phyloP scores from a whole-genome alignment of 805 yeast species.

The Blastobotrys terrestris region DNA sequence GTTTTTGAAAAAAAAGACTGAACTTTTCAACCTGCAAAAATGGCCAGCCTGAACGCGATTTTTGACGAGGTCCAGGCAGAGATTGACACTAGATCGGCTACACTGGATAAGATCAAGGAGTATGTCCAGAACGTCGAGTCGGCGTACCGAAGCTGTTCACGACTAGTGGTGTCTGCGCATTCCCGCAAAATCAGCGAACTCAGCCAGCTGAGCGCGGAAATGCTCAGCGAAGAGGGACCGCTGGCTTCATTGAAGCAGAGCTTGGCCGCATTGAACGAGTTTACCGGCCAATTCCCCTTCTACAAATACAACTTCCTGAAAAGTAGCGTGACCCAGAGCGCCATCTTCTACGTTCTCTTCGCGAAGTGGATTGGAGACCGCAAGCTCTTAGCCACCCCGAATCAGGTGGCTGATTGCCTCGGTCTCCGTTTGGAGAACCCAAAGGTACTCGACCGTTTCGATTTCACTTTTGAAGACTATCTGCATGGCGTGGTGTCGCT shows the following conservation, averaged over 20 bases:
- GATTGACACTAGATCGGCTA: conserved; percentile 3
- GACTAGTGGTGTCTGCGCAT: conserved; percentile 2
- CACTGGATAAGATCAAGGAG: conserved; percentile 1
- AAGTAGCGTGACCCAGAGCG: conserved; percentile 5
- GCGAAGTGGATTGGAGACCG: conserved; percentile 2
- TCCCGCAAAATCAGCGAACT: neutral
- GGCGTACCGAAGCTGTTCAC: conserved; percentile 1
- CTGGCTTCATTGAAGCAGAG: neutral
- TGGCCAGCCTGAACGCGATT: neutral
- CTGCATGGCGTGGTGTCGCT: conserved; percentile 24
- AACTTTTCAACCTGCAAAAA: too few species aligned
- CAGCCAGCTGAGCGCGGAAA: neutral
- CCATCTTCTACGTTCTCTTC: conserved; percentile 1
- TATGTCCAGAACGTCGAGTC: conserved; percentile 5
- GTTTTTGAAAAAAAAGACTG: too few species aligned
- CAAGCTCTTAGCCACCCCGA: conserved; percentile 1
- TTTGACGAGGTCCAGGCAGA: conserved; percentile 1
- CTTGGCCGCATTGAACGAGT: conserved; percentile 2
- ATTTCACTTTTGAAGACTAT: conserved; percentile 25
- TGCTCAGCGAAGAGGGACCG: neutral
- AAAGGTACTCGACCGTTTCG: neutral
- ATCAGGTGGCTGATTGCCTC: neutral
- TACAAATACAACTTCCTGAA: conserved; percentile 9
- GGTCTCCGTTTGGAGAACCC: neutral
- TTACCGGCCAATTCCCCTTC: conserved; percentile 7